Base-by-base conservation (phyloP, 139 green algal species). In the Chlamydomonas schloesseri region DNA sequence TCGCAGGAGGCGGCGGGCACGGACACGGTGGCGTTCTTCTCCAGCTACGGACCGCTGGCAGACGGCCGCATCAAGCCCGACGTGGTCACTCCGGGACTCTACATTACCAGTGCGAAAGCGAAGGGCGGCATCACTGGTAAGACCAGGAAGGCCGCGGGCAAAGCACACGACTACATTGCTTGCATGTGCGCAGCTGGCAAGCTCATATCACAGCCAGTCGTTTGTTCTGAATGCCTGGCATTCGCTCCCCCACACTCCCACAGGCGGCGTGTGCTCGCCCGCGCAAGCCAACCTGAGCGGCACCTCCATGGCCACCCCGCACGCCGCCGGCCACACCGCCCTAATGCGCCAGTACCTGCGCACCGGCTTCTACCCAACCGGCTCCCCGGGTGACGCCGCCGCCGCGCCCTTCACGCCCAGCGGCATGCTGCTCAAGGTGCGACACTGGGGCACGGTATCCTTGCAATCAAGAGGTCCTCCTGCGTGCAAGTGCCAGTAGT, bases 61-160 rank as follows among this genome's bases (percentile, higher is more conserved):
- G 95, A 98, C 82, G 89, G 88, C 46, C 82, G 95, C n/a, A 89
- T 96, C 55, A 98, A 98, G 86, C 95, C 95, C 15, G 95, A 98
- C 76, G 36, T 98, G 23, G 83, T 97, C 2, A 93, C 93, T 0
- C 95, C 95, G 17, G 95, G 95, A 20, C 14, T 6, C 8, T 31
- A 24, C 69, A 33, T 71, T 14, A 26, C 15, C 20, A 36, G 26
- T 4, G 28, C 64, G 20, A 18, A 14, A 8, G 29, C 13, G 3
- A 3, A 14, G 17, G 29, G 64, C 64, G 23, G 23, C 20, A 64
- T 64, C 57, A 64, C 57, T 5, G 42, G 42, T 50, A 8, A 8
- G 42, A 8, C 5, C 42, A 8, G 42, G 42, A 8, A 8, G 42
- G 6, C 42, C 42, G 42, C 42, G 42, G 42, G 42, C 42, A 50